Percentiles rank a stretch among this genome's conserved stretches.
Evolutionary conservation across 2,329 filamentous ascomycete species (phyloP).

Genomic region (Aspergillus clavatus): DNA sequence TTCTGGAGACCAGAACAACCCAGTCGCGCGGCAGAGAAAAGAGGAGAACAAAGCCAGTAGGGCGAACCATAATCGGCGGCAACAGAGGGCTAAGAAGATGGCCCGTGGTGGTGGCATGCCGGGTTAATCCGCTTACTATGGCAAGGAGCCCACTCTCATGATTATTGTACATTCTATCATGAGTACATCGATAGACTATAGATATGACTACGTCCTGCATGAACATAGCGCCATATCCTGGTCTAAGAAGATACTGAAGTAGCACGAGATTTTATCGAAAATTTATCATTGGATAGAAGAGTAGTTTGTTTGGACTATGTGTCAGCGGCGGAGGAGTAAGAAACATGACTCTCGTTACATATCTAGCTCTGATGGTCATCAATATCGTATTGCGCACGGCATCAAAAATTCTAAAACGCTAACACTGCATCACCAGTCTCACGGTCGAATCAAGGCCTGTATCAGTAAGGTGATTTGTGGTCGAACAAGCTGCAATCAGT

Average conservation of each 20-base stretch:
- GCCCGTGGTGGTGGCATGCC: constrained; percentile 49
- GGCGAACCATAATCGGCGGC: constrained; percentile 81
- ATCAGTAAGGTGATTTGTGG: too few relatives aligned
- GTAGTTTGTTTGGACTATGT: not conserved
- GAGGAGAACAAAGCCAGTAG: constrained; percentile 76
- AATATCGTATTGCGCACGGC: too few relatives aligned
- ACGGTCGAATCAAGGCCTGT: too few relatives aligned
- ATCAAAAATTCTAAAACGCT: too few relatives aligned
- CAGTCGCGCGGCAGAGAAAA: constrained; percentile 67
- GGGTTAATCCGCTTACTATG: constrained; percentile 14
- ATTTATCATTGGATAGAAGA: too few relatives aligned
- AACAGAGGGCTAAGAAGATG: constrained; percentile 61
- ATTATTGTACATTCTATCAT: not conserved
- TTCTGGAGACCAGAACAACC: constrained; percentile 63
- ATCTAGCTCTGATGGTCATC: not conserved
- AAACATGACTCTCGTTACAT: not conserved
- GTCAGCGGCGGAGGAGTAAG: not conserved
- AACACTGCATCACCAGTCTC: too few relatives aligned
- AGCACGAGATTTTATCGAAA: too few relatives aligned
- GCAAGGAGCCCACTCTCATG: not conserved
- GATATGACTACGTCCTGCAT: not conserved
- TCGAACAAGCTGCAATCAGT: constrained; percentile 1
- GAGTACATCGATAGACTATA: not conserved
- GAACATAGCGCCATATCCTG: not conserved
- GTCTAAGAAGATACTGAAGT: not conserved